Conservation (phyloP, 108 stramenopile genomes). For the Aurantiochytrium sp. region DNA sequence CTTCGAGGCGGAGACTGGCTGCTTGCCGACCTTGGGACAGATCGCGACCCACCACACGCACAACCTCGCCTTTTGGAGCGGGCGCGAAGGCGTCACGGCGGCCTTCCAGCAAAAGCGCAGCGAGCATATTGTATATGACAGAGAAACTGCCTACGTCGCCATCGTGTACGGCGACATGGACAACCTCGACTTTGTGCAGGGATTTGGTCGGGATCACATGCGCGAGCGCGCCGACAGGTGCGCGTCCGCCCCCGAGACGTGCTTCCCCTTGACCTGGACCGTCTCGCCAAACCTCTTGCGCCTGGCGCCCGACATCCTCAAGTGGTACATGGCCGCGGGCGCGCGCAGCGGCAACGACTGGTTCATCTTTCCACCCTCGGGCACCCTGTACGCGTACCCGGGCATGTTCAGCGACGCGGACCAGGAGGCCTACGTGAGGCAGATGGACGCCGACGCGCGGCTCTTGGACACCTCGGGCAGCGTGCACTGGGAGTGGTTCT, state of each 20-base stretch:
- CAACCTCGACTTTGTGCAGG: constrained; percentile 30
- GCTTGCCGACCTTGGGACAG: constrained; percentile 26
- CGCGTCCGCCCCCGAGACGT: not conserved
- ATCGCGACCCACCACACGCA: not conserved
- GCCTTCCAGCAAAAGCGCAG: not conserved
- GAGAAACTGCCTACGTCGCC: not conserved
- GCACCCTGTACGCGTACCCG: constrained; percentile 37
- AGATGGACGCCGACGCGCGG: not conserved
- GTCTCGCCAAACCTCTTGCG: constrained; percentile 26
- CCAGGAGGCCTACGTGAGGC: not conserved
- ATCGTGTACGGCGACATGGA: constrained; percentile 34
- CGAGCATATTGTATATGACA: not conserved
- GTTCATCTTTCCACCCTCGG: constrained; percentile 35
- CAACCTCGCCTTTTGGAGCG: constrained; percentile 31
- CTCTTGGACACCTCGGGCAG: constrained; percentile 24
- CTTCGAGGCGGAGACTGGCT: constrained; percentile 41
- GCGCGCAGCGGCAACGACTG: constrained; percentile 21
- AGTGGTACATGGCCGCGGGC: constrained; percentile 26
- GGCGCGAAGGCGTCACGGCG: not conserved
- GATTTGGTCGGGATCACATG: not conserved
- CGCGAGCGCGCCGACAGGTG: not conserved
- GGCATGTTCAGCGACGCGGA: not conserved
- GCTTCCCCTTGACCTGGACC: constrained; percentile 39
- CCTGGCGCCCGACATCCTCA: constrained; percentile 1
- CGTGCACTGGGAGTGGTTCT: constrained; percentile 34